A percentile compares a stretch with the other conserved stretches of the same genome.
Evolutionary conservation across 2,329 filamentous ascomycete species (phyloP).

Genomic region (Neofusicoccum kwambonambiense): DNA sequence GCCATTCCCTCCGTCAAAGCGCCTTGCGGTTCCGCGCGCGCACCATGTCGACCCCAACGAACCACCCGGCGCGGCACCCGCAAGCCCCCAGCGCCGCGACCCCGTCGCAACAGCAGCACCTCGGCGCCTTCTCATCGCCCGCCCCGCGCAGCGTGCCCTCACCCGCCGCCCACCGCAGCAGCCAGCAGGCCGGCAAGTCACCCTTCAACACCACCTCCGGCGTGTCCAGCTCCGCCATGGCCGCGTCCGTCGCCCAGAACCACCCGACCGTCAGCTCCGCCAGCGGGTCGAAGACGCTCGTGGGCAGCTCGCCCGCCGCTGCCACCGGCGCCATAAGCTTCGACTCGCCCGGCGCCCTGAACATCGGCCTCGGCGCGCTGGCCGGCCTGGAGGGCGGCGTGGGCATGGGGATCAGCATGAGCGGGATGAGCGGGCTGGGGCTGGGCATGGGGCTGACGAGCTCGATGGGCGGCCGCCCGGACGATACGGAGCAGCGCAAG

Average conservation of each 20-base stretch:
- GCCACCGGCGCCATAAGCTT: slow-evolving; percentile 34
- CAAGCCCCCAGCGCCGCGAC: slow-evolving; percentile 5
- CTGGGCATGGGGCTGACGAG: slow-evolving; percentile 31
- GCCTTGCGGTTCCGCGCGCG: not conserved
- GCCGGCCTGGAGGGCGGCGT: slow-evolving; percentile 41
- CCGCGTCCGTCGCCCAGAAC: slow-evolving; percentile 17
- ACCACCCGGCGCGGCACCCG: slow-evolving; percentile 13
- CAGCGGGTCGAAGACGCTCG: slow-evolving; percentile 14
- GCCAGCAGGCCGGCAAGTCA: slow-evolving; percentile 36
- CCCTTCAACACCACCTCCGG: slow-evolving; percentile 27
- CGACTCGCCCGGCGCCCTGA: slow-evolving; percentile 36
- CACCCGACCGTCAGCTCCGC: slow-evolving; percentile 20
- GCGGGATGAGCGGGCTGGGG: slow-evolving; percentile 41
- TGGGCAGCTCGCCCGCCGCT: slow-evolving; percentile 23
- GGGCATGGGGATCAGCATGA: slow-evolving; percentile 42
- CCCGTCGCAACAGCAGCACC: slow-evolving; percentile 31
- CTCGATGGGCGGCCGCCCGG: slow-evolving; percentile 40
- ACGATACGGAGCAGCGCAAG: slow-evolving; percentile 53
- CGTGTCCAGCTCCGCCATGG: not conserved
- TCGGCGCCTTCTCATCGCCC: slow-evolving; percentile 39
- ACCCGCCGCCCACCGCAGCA: slow-evolving; percentile 27
- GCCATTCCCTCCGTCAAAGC: not conserved
- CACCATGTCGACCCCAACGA: slow-evolving; percentile 16
- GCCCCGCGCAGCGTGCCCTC: slow-evolving; percentile 41
- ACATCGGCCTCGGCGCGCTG: slow-evolving; percentile 37